A percentile compares a stretch with the other conserved stretches of the same genome.
Conservation (phyloP, 169 alveolate genomes). For the Eimeria maxima region DNA sequence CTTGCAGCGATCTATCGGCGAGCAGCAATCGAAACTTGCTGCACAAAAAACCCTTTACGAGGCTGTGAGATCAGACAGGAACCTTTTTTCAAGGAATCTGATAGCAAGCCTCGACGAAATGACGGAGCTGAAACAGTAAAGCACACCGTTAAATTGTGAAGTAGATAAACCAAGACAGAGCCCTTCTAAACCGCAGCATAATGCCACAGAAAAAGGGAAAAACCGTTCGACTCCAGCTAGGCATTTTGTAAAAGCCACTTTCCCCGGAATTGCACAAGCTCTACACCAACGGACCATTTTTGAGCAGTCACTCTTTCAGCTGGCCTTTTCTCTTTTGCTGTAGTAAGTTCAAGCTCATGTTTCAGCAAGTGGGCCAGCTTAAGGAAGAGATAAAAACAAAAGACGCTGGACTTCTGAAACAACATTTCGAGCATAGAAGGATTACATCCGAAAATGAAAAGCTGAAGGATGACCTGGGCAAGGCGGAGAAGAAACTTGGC, state of each 20-base stretch:
- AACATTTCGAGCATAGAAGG: constrained; percentile 90
- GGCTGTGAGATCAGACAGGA: constrained; percentile 96
- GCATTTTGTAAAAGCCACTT: not conserved
- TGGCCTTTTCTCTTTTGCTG: not conserved
- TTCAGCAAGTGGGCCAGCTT: constrained; percentile 93
- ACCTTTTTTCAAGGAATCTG: constrained; percentile 94
- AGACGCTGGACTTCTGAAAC: constrained; percentile 90
- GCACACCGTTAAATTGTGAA: not conserved
- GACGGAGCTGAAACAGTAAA: constrained; percentile 92
- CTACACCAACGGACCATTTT: not conserved
- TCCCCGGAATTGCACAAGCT: not conserved
- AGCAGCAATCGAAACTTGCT: constrained; percentile 90
- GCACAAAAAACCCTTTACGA: constrained; percentile 93
- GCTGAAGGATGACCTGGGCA: constrained; percentile 88
- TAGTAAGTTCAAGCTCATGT: constrained; percentile 93
- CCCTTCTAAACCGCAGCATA: not conserved
- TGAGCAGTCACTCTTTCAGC: not conserved
- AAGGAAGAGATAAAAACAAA: constrained; percentile 95
- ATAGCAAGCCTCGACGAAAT: constrained; percentile 95
- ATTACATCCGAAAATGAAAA: constrained; percentile 89
- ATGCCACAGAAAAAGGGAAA: not conserved
- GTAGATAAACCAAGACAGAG: not conserved
- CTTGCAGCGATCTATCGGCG: constrained; percentile 91
- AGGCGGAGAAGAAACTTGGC: constrained; percentile 86
- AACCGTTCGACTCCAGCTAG: not conserved